Evolutionary conservation across 2,329 filamentous ascomycete genomes (phyloP), one percentile per base, ranked within the genome.

Genomic region (Daldinia sp.): DNA sequence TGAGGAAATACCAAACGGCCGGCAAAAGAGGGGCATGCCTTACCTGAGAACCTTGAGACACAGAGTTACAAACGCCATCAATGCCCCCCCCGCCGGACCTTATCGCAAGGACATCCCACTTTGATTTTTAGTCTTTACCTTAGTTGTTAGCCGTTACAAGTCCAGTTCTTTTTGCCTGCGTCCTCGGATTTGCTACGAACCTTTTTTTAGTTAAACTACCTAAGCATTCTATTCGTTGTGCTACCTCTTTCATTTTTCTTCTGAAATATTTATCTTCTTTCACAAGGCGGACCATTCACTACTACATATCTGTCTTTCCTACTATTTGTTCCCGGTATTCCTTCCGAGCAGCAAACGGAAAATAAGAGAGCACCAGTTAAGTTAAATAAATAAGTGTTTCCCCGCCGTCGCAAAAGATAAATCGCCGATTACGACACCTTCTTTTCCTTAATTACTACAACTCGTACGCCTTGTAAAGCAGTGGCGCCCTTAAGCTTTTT

Each of bases 101-200:
- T 69, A 68, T 68, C 62, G 58, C 42, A 56, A 53, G 35, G 35
- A 15, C 61, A 58, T 57, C 58, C 62, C 57, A 63, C 66, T 46
- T 65, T 65, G 55, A 41, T 35, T 35, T 35, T 35, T 35, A 35
- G 33, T 35, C 35, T 39, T 15, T 30, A n/a, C n/a, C n/a, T 44
- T 53, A 46, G 35, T 28, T 30, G n/a, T 42, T 44, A 41, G 37
- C n/a, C 42, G 20, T n/a, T 39, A 12, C 13, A 6, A 39, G 35
- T 2, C 35, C 35, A 39, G 13, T 39, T 3, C 35, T 39, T 39
- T 39, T 39, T 39, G 35, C 15, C 35, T 15, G 35, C 35, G 5
- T 4, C 35, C 35, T 39, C 35, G 12, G 35, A 37, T 37, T 37
- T 12, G 35, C 35, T 37, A 13, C 7, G 35, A 37, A 37, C 35